Evolutionary conservation across 2,329 filamentous ascomycete genomes (phyloP).

Genomic region (Lasiodiplodia citricola): DNA sequence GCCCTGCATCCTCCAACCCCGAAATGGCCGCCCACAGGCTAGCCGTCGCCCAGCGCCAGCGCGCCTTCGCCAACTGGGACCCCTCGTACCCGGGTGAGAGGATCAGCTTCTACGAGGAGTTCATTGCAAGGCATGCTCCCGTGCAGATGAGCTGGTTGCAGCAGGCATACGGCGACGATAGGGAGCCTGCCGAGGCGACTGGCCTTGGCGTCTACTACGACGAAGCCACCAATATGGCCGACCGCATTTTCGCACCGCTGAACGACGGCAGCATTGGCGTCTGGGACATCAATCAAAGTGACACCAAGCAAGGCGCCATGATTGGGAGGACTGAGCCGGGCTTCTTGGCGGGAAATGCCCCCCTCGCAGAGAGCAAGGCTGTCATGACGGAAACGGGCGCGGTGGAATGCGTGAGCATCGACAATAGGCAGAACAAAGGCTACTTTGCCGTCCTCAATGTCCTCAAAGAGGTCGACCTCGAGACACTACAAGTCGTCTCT

Average conservation of each 20-base stretch:
- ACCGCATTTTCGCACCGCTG: slow-evolving; percentile 74
- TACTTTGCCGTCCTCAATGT: slow-evolving; percentile 81
- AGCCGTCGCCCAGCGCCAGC: slow-evolving; percentile 44
- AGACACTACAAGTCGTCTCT: slow-evolving; percentile 71
- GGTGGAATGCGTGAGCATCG: slow-evolving; percentile 82
- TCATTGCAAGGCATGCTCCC: slow-evolving; percentile 78
- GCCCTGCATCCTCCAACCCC: slow-evolving; percentile 36
- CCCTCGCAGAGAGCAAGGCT: slow-evolving; percentile 49
- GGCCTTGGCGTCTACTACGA: slow-evolving; percentile 72
- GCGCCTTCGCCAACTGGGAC: slow-evolving; percentile 78
- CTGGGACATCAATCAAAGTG: slow-evolving; percentile 65
- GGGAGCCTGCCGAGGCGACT: slow-evolving; percentile 67
- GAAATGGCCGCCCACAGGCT: slow-evolving; percentile 40
- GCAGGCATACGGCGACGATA: slow-evolving; percentile 55
- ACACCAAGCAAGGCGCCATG: slow-evolving; percentile 61
- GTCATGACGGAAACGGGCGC: slow-evolving; percentile 74
- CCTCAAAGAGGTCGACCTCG: slow-evolving; percentile 82
- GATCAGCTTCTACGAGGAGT: slow-evolving; percentile 87
- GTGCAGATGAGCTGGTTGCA: slow-evolving; percentile 80
- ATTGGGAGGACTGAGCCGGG: slow-evolving; percentile 59
- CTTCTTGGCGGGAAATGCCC: slow-evolving; percentile 64
- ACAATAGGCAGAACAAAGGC: slow-evolving; percentile 69
- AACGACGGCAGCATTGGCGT: slow-evolving; percentile 88
- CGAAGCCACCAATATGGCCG: slow-evolving; percentile 55
- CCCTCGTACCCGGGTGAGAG: slow-evolving; percentile 73